Evolutionary conservation across 768 basidiomycete species (phyloP).

Genomic region (Lentinula aciculospora): DNA sequence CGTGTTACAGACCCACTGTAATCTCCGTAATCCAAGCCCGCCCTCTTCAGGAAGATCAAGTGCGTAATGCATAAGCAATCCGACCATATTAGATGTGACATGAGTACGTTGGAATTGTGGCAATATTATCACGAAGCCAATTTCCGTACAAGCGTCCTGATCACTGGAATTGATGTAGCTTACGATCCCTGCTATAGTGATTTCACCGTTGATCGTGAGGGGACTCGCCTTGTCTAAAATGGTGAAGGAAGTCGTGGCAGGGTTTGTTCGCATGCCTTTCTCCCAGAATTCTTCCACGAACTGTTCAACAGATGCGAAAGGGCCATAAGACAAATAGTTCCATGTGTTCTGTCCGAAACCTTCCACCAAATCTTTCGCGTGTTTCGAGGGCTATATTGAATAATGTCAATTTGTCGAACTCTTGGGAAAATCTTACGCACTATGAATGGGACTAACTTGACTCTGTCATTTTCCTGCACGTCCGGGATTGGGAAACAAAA

Average conservation of each 20-base stretch:
- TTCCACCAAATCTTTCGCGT: slow-evolving; percentile 34
- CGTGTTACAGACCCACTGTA: slow-evolving; percentile 54
- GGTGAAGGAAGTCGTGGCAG: slow-evolving; percentile 37
- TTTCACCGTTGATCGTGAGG: neutral
- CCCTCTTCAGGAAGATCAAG: slow-evolving; percentile 31
- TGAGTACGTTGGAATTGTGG: slow-evolving; percentile 61
- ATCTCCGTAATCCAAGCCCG: slow-evolving; percentile 53
- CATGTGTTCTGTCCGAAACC: slow-evolving; percentile 34
- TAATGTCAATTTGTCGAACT: neutral
- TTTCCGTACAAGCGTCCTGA: slow-evolving; percentile 40
- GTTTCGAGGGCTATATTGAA: slow-evolving; percentile 33
- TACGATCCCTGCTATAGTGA: slow-evolving; percentile 44
- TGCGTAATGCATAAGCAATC: slow-evolving; percentile 43
- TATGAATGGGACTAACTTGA: slow-evolving; percentile 7
- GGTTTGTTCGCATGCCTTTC: slow-evolving; percentile 27
- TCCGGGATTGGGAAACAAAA: slow-evolving; percentile 9
- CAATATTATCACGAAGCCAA: slow-evolving; percentile 49
- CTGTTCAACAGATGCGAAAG: slow-evolving; percentile 31
- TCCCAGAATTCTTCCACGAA: slow-evolving; percentile 30
- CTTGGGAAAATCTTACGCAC: neutral
- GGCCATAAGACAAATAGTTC: slow-evolving; percentile 45
- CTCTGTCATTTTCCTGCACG: slow-evolving; percentile 1
- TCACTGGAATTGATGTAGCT: slow-evolving; percentile 42
- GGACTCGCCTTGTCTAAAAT: slow-evolving; percentile 45
- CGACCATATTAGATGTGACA: slow-evolving; percentile 49